A percentile compares a stretch with the other conserved stretches of the same genome.
Conservation (phyloP, 2,329 filamentous ascomycete species). For the Fusarium siculi region DNA sequence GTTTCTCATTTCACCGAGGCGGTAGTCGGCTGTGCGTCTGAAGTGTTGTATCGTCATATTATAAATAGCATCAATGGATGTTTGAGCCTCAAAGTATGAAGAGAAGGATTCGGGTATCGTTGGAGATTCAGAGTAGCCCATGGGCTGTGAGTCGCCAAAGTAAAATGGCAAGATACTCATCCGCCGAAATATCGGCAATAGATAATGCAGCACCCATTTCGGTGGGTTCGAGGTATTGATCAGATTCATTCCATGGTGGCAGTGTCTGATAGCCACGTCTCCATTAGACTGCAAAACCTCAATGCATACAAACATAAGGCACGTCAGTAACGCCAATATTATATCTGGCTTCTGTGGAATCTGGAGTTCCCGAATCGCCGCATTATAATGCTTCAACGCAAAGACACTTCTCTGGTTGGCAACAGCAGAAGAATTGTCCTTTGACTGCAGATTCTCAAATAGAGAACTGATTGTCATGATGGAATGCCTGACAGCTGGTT, state of each 20-base stretch:
- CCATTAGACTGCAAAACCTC: constrained; percentile 17
- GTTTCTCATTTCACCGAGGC: constrained; percentile 3
- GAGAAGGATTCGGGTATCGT: not conserved
- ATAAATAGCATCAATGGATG: not conserved
- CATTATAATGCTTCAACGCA: constrained; percentile 19
- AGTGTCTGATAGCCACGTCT: constrained; percentile 13
- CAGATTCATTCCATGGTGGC: constrained; percentile 12
- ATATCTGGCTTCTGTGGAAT: not conserved
- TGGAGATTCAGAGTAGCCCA: not conserved
- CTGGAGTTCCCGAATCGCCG: constrained; percentile 9
- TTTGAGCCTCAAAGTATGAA: not conserved
- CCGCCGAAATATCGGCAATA: constrained; percentile 6
- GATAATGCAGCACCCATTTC: not conserved
- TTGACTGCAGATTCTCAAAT: not conserved
- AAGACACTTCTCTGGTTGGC: not conserved
- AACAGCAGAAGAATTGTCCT: not conserved
- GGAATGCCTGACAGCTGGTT: constrained; percentile 27
- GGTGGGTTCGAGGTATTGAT: not conserved
- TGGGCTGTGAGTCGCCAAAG: constrained; percentile 14
- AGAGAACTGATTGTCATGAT: constrained; percentile 18
- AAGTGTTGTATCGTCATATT: constrained; percentile 20
- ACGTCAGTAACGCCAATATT: constrained; percentile 6
- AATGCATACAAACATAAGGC: constrained; percentile 18
- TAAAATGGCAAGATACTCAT: constrained; percentile 18
- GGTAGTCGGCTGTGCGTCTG: constrained; percentile 1